A percentile compares a stretch with the other conserved stretches of the same genome.
These are phyloP conservation scores for Solanum piurae DNA, from an alignment of 257 asterid species.

Conservation along the genomic window DNA sequence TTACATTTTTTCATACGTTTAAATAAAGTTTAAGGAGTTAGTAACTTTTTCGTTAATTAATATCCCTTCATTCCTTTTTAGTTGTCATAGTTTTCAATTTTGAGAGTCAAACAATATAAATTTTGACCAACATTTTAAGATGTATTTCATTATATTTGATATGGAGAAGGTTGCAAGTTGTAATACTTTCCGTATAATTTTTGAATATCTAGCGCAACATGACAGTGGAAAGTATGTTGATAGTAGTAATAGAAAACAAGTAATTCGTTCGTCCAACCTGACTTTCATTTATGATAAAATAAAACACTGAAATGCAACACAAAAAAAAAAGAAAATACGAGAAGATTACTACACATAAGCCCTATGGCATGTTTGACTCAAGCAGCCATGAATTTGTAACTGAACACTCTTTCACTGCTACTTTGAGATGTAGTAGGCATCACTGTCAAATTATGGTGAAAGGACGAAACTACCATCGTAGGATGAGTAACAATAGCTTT, in stretches of 20 bases:
- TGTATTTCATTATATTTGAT: too few relatives aligned
- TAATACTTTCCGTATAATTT: too few relatives aligned
- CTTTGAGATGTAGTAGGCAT: background rate
- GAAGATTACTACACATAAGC: background rate
- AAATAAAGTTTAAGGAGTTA: background rate
- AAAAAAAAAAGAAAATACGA: background rate
- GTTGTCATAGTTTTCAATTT: too few relatives aligned
- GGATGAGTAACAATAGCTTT: slow-evolving; percentile 26
- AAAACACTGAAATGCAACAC: background rate
- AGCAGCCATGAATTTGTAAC: background rate
- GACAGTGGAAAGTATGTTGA: background rate
- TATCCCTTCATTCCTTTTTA: too few relatives aligned
- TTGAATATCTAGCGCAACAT: too few relatives aligned
- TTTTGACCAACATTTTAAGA: too few relatives aligned
- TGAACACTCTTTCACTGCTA: background rate
- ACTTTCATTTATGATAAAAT: background rate
- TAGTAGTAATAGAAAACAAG: background rate
- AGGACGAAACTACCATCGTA: background rate
- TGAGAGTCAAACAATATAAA: background rate
- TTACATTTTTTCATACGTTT: too few relatives aligned
- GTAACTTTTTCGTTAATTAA: background rate
- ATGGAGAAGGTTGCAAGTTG: too few relatives aligned
- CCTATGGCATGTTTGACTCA: background rate
- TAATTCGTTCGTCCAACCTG: background rate
- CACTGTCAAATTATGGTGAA: background rate